Evolutionary conservation across 1,139 yeast species (phyloP).

Genomic region (Hemisphaericaspora xylofermentans): DNA sequence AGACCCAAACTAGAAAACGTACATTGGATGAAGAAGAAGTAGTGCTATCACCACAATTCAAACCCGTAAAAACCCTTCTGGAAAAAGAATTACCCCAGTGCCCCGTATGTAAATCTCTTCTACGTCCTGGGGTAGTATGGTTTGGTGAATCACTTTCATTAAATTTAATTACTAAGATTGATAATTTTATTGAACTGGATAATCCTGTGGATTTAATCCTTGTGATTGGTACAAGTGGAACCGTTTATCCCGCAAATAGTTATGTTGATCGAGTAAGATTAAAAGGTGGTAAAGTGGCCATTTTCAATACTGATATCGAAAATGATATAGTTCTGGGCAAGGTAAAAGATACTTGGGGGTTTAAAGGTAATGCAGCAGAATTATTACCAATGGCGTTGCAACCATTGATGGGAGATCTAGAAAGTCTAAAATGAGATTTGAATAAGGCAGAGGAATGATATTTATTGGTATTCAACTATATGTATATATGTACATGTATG

Average conservation of each 20-base stretch:
- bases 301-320: slow-evolving; percentile 71
- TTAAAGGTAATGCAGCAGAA: slow-evolving; percentile 78
- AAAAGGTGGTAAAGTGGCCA: slow-evolving; percentile 80
- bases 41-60: slow-evolving; percentile 42
- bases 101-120: slow-evolving; percentile 59
- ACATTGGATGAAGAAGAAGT: slow-evolving; percentile 11
- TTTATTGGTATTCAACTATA: too few species aligned
- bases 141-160: slow-evolving; percentile 83
- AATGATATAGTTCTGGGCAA: slow-evolving; percentile 39
- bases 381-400: slow-evolving; percentile 65
- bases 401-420: slow-evolving; percentile 39
- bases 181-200: slow-evolving; percentile 59
- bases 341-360: slow-evolving; percentile 60
- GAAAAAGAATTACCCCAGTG: slow-evolving; percentile 68
- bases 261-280: slow-evolving; percentile 73
- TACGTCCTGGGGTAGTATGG: slow-evolving; percentile 93
- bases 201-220: slow-evolving; percentile 66
- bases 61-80: slow-evolving; percentile 47
- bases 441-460: not conserved
- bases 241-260: slow-evolving; percentile 90
- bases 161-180: slow-evolving; percentile 60
- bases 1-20: slow-evolving; percentile 15
- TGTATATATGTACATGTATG: not conserved
- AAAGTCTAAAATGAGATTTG: not conserved
- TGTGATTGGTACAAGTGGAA: slow-evolving; percentile 83